These are phyloP conservation scores for Stropharia rugosoannulata DNA, from an alignment of 768 basidiomycete genomes.

Conservation along the genomic window DNA sequence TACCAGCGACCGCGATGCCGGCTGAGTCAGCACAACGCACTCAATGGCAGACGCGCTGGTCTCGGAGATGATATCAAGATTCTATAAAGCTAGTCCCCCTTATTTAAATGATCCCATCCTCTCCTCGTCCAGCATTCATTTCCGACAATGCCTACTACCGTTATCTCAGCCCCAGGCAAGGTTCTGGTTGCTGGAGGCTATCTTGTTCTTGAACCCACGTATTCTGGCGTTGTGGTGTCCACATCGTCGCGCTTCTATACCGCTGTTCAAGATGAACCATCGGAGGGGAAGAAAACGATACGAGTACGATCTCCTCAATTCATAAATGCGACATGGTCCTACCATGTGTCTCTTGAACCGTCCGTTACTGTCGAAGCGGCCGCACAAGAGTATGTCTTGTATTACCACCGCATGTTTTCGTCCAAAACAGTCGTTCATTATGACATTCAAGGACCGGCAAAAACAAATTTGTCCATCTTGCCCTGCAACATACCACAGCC, in stretches of 20 bases:
- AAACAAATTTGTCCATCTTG: slow-evolving; percentile 94
- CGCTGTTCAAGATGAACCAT: slow-evolving; percentile 46
- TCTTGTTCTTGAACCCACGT: slow-evolving; percentile 87
- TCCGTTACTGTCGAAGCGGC: slow-evolving; percentile 31
- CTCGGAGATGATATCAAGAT: background rate
- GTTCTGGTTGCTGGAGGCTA: slow-evolving; percentile 96
- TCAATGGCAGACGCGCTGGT: background rate
- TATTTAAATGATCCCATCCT: slow-evolving; percentile 7
- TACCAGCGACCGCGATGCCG: slow-evolving; percentile 9
- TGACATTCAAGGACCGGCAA: slow-evolving; percentile 38
- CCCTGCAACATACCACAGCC: slow-evolving; percentile 75
- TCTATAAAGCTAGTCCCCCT: slow-evolving; percentile 12
- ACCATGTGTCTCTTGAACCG: slow-evolving; percentile 47
- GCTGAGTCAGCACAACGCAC: slow-evolving; percentile 18
- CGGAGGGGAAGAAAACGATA: slow-evolving; percentile 42
- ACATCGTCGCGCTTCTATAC: slow-evolving; percentile 96
- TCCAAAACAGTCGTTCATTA: no score
- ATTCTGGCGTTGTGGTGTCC: slow-evolving; percentile 86
- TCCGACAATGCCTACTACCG: slow-evolving; percentile 49
- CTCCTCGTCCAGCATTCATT: slow-evolving; percentile 6
- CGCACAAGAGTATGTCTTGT: slow-evolving; percentile 37
- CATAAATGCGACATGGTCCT: slow-evolving; percentile 74
- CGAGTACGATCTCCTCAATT: slow-evolving; percentile 92
- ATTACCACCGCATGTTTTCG: background rate
- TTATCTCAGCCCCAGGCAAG: slow-evolving; percentile 92